Conservation (phyloP, 1,284 basidiomycete genomes). For the Sanghuangporus weigelae region DNA sequence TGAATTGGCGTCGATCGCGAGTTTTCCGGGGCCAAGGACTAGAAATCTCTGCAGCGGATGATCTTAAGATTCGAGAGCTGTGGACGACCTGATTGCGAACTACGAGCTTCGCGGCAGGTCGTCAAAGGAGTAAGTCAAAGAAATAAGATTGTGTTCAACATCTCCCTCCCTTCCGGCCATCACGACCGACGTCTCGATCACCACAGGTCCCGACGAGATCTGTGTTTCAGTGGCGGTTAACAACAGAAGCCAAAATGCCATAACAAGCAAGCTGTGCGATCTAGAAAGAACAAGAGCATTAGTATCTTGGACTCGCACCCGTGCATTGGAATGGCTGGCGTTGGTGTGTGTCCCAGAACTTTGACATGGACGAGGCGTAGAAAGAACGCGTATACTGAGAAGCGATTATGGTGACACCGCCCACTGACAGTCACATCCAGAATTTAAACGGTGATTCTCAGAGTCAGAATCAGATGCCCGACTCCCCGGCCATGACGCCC, state of each 20-base stretch:
- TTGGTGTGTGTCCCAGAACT: background rate
- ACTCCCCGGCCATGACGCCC: background rate
- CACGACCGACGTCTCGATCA: background rate
- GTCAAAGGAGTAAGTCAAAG: background rate
- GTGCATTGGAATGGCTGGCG: no score
- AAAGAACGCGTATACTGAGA: background rate
- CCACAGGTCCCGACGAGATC: background rate
- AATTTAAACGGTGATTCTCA: background rate
- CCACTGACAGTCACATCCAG: background rate
- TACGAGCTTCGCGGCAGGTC: background rate
- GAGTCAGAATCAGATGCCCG: background rate
- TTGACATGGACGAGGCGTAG: constrained; percentile 5
- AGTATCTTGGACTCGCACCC: background rate
- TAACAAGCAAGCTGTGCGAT: background rate
- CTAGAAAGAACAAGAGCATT: background rate
- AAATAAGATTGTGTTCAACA: background rate
- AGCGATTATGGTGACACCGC: background rate
- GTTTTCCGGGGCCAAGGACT: constrained; percentile 1
- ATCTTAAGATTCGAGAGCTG: background rate
- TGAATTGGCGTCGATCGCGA: constrained; percentile 14
- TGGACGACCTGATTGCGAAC: background rate
- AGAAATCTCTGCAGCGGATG: background rate
- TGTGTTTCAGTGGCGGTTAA: background rate
- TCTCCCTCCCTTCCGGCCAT: background rate
- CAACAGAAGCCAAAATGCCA: background rate